Evolutionary conservation across 2,329 filamentous ascomycete species (phyloP).

Genomic region (Colletotrichum cereale): DNA sequence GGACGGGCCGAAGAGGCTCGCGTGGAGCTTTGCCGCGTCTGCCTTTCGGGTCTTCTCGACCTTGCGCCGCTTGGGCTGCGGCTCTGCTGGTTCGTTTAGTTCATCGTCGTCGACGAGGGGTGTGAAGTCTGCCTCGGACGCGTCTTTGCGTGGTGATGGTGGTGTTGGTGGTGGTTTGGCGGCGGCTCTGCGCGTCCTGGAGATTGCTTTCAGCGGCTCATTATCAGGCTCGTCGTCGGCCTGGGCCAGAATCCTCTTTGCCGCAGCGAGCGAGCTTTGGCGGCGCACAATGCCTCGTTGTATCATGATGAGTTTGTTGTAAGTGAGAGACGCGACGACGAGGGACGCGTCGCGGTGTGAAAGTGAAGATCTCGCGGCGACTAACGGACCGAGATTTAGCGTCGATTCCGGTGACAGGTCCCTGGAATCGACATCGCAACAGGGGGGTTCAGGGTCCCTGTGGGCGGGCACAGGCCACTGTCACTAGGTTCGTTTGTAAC

Average conservation of each 20-base stretch:
- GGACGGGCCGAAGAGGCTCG: slow-evolving; percentile 9
- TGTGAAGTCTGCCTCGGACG: slow-evolving; percentile 34
- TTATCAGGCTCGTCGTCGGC: slow-evolving; percentile 25
- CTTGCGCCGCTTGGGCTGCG: slow-evolving; percentile 29
- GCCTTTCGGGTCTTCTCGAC: slow-evolving; percentile 29
- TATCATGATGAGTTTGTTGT: slow-evolving; percentile 11
- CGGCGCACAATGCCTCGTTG: slow-evolving; percentile 25
- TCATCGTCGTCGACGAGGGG: slow-evolving; percentile 18
- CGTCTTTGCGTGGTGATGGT: slow-evolving; percentile 27
- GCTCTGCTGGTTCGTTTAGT: slow-evolving; percentile 18
- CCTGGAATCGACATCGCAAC: slow-evolving; percentile 23
- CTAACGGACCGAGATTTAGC: slow-evolving; percentile 10
- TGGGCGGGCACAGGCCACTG: not conserved
- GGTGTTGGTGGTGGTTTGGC: not conserved
- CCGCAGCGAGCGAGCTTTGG: slow-evolving; percentile 39
- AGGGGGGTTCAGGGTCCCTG: not conserved
- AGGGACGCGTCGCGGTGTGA: slow-evolving; percentile 3
- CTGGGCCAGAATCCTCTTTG: slow-evolving; percentile 30
- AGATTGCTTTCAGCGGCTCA: slow-evolving; percentile 1
- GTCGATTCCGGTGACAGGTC: slow-evolving; percentile 13
- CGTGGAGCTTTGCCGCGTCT: slow-evolving; percentile 12
- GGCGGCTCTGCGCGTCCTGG: slow-evolving; percentile 9
- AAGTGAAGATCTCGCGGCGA: not conserved
- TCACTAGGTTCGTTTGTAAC: too few relatives aligned
- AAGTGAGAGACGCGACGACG: slow-evolving; percentile 18